Conservation (phyloP, 306 rosid species). For the Hylodesmum podocarpum region DNA sequence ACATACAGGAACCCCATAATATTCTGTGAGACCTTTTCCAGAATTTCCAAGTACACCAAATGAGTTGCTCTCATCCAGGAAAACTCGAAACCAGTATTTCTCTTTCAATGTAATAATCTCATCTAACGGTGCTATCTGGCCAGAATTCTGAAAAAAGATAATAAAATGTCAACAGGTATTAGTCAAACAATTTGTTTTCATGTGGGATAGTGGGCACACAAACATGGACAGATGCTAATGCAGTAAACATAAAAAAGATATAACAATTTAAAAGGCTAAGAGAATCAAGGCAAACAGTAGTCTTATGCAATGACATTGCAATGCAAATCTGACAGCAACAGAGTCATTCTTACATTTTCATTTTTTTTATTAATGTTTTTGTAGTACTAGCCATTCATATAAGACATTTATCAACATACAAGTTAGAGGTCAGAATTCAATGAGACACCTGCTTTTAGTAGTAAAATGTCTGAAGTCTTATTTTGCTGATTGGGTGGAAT, state of each 20-base stretch:
- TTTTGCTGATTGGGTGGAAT: too few species aligned
- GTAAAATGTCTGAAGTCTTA: too few species aligned
- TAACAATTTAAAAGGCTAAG: slow-evolving; percentile 11
- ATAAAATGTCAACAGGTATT: not conserved
- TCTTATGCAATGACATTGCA: not conserved
- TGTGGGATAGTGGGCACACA: not conserved
- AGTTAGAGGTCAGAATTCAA: too few species aligned
- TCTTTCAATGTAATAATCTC: slow-evolving; percentile 87
- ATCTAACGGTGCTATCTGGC: slow-evolving; percentile 85
- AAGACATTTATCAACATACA: too few species aligned
- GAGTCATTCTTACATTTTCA: too few species aligned
- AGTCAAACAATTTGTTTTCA: not conserved
- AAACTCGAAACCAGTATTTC: slow-evolving; percentile 72
- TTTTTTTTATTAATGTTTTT: too few species aligned
- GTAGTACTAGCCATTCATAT: too few species aligned
- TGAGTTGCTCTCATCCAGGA: slow-evolving; percentile 95
- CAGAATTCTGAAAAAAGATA: slow-evolving; percentile 67
- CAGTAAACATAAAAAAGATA: not conserved
- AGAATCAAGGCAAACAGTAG: not conserved
- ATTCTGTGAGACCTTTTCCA: slow-evolving; percentile 89
- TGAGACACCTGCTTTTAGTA: too few species aligned
- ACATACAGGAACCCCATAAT: slow-evolving; percentile 74
- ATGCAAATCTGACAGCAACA: not conserved
- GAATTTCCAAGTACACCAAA: slow-evolving; percentile 85
- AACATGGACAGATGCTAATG: not conserved